These are phyloP conservation scores for Kernera saxatilis DNA, from an alignment of 345 rosid species.

Conservation along the genomic window DNA sequence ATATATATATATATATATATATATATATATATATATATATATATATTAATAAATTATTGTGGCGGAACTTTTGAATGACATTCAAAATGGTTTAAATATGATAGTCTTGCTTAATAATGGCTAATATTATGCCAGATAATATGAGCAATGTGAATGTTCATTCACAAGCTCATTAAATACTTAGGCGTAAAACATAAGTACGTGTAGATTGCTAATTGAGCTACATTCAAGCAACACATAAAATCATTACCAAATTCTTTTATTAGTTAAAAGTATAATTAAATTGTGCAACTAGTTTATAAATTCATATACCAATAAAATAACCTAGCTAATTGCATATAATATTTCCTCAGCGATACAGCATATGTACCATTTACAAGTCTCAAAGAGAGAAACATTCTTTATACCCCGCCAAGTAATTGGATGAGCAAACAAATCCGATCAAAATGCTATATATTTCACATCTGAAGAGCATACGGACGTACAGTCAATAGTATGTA, in stretches of 20 bases:
- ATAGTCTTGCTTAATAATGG: neutral
- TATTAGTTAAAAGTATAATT: neutral
- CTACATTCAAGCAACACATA: slow-evolving; percentile 10
- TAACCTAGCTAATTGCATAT: neutral
- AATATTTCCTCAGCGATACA: neutral
- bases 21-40: too few species aligned
- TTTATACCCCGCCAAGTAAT: neutral
- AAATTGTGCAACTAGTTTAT: neutral
- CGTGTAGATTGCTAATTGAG: slow-evolving; percentile 26
- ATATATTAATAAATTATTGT: neutral
- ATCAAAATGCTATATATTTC: neutral
- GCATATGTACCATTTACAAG: neutral
- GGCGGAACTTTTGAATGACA: neutral
- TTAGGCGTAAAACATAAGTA: slow-evolving; percentile 26
- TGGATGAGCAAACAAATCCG: neutral
- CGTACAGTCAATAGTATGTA: neutral
- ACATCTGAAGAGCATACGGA: neutral
- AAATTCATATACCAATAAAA: neutral
- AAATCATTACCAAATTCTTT: slow-evolving; percentile 2
- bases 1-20: too few species aligned
- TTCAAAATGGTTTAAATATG: neutral
- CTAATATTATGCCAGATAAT: neutral
- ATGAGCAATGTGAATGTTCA: neutral
- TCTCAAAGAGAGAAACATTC: neutral
- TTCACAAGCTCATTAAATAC: neutral